Base-by-base conservation (phyloP, 176 grass and related monocot genomes). In the Lolium rigidum region DNA sequence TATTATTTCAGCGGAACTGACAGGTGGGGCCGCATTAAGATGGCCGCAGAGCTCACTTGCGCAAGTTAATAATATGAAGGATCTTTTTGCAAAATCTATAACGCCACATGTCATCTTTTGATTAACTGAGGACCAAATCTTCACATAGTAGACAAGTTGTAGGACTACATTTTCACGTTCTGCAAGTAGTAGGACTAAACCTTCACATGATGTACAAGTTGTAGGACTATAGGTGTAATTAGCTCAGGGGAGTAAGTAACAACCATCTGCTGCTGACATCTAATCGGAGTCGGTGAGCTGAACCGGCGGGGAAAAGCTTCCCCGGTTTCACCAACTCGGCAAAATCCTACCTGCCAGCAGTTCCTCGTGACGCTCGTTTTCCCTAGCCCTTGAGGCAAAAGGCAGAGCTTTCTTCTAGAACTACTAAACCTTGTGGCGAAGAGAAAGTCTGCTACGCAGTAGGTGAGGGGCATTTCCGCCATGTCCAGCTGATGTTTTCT, bases 391-490 rank as follows among this genome's bases (percentile, higher is more conserved):
- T 82, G 2, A 57, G 81, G 80, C 61, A 35, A 35, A 80, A 38
- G 80, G 48, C 35, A 63, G 50, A 63, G 50, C 51, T 77, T 78
- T 82, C 86, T 78, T 88, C 90, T 88, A 85, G 90, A 91, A 91
- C 82, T 4, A 41, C 5, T 9, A 28, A 24, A 28, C 1, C 51
- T 51, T 51, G 49, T 51, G 49, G 49, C 49, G 49, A 10, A 47
- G 15, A 46, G 26, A 9, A 10, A 35, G 57, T 12, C 17, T 25
- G 70, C 43, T 20, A 15, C 47, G 87, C 3, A 37, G 94, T 99
- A 3, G 92, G 89, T 97, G 67, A 96, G 79, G 94, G 92, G 91
- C 80, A 83, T 88, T 95, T 92, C 52, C 52, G 90, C 37, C 81
- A 88, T 37, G 54, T 0, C 50, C 51, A 10, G 48, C 48, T 50